Conservation (phyloP, 768 basidiomycete genomes). For the Coprinopsis sp. region DNA sequence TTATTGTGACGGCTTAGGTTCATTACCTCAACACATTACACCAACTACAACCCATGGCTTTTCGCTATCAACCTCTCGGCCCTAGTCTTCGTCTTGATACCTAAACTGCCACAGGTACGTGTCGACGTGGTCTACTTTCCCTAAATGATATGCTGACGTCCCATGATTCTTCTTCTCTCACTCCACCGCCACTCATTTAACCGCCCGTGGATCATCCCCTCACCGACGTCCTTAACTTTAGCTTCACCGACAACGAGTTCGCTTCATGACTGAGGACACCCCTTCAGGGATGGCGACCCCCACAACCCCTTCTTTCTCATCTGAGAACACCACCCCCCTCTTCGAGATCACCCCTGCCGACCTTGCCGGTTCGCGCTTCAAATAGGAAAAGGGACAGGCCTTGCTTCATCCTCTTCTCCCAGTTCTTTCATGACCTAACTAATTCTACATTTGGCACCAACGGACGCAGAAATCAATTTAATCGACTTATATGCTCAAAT, state of each 20-base stretch:
- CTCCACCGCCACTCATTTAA: slow-evolving; percentile 1
- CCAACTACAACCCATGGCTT: slow-evolving; percentile 90
- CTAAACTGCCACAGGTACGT: slow-evolving; percentile 90
- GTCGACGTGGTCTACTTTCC: slow-evolving; percentile 1
- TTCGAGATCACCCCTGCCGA: slow-evolving; percentile 16
- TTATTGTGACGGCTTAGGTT: slow-evolving; percentile 50
- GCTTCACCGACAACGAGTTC: slow-evolving; percentile 81
- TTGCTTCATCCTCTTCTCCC: not conserved
- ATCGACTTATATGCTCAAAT: too few relatives aligned
- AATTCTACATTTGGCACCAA: not conserved
- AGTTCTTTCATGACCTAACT: not conserved
- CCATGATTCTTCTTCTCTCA: too few relatives aligned
- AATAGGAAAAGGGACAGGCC: not conserved
- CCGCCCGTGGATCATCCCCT: slow-evolving; percentile 1
- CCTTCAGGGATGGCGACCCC: slow-evolving; percentile 66
- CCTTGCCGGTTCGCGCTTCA: slow-evolving; percentile 14
- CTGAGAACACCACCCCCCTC: slow-evolving; percentile 44
- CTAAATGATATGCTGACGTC: slow-evolving; percentile 1
- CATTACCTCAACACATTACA: slow-evolving; percentile 96
- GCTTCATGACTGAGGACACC: slow-evolving; percentile 60
- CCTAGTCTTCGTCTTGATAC: slow-evolving; percentile 75
- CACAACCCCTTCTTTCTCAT: slow-evolving; percentile 52
- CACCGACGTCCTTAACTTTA: slow-evolving; percentile 25
- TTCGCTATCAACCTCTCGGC: slow-evolving; percentile 89
- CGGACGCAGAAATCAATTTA: too few relatives aligned